Percentiles rank a stretch among this genome's conserved stretches.
Conservation (phyloP, 257 asterid genomes). For the Hygrophila difformis region DNA sequence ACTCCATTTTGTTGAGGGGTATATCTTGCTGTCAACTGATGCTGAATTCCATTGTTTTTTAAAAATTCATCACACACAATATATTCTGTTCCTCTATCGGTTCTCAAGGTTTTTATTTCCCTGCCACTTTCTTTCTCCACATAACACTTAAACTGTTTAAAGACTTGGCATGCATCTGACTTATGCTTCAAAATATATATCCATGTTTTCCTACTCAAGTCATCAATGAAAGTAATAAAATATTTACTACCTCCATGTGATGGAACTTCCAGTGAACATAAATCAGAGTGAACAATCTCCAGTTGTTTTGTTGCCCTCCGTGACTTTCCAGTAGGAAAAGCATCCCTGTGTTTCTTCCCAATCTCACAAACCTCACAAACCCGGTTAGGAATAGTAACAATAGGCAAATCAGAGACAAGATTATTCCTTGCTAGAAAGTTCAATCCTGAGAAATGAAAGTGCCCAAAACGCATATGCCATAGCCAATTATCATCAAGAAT, state of each 20-base stretch:
- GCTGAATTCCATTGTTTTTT: neutral
- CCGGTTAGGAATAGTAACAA: no score
- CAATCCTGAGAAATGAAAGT: no score
- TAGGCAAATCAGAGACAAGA: no score
- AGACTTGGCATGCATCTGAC: neutral
- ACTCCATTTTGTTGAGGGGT: conserved; percentile 10
- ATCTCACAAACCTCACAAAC: neutral
- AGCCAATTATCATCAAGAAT: no score
- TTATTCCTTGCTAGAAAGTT: no score
- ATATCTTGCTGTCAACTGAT: neutral
- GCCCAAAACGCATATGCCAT: no score
- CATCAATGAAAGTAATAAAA: neutral
- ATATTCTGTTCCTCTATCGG: neutral
- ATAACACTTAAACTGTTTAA: neutral
- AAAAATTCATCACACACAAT: neutral
- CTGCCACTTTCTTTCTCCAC: conserved; percentile 4
- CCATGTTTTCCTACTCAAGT: neutral
- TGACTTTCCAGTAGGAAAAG: neutral
- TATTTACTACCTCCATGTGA: no score
- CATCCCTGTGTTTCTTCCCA: neutral
- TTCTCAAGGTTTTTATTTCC: neutral
- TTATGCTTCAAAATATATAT: neutral
- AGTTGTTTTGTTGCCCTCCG: neutral
- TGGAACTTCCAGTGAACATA: neutral
- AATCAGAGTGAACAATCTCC: neutral